phyloP scores from a whole-genome alignment of 2,329 filamentous ascomycete species.

The Exophiala bonariae region DNA sequence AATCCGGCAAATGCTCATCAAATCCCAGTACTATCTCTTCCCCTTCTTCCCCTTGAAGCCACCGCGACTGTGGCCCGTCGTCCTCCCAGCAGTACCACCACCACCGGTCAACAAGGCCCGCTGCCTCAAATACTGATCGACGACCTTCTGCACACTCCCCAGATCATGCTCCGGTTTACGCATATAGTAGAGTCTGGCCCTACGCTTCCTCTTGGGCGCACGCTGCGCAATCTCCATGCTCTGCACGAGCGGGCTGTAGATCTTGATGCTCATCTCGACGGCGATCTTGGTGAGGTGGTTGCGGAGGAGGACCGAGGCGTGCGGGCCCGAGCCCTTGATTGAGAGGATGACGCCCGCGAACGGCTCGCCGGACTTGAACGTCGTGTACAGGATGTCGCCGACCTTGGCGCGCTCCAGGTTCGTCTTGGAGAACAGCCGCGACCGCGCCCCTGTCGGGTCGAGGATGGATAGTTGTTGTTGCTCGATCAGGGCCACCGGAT shows the following conservation, averaged over 20 bases:
- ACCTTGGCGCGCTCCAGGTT: slow-evolving; percentile 78
- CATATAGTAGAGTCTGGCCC: slow-evolving; percentile 89
- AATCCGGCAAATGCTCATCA: too few species aligned
- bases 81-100: slow-evolving; percentile 13
- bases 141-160: slow-evolving; percentile 79
- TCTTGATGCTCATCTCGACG: slow-evolving; percentile 97
- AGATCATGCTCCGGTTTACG: slow-evolving; percentile 80
- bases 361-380: slow-evolving; percentile 79
- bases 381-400: slow-evolving; percentile 90
- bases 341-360: slow-evolving; percentile 87
- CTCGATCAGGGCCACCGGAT: slow-evolving; percentile 69
- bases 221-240: slow-evolving; percentile 94
- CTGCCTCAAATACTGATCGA: slow-evolving; percentile 63
- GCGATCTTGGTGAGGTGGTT: slow-evolving; percentile 83
- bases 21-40: slow-evolving; percentile 19
- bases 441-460: slow-evolving; percentile 82
- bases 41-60: slow-evolving; percentile 15
- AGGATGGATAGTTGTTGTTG: slow-evolving; percentile 69
- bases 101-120: slow-evolving; percentile 47
- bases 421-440: slow-evolving; percentile 71
- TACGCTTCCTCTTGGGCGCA: slow-evolving; percentile 76
- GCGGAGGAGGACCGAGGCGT: slow-evolving; percentile 82
- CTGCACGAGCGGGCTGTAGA: slow-evolving; percentile 85
- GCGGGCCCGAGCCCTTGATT: slow-evolving; percentile 82
- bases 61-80: slow-evolving; percentile 7